Base-by-base conservation (phyloP, 2,329 filamentous ascomycete genomes). In the Thermoascus crustaceus region DNA sequence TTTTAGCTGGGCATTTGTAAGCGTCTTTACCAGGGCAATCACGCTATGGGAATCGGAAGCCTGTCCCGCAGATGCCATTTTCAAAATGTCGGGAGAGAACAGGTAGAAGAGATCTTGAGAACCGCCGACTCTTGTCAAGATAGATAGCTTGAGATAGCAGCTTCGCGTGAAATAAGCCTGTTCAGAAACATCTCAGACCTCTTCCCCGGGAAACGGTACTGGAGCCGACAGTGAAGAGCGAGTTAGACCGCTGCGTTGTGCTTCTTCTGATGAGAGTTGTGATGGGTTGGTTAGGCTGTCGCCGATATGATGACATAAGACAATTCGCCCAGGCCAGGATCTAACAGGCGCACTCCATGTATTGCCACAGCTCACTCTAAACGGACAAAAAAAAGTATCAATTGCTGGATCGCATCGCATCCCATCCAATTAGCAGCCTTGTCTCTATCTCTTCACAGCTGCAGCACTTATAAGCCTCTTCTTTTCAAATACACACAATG, bases 1-100 rank as follows among this genome's bases (percentile, higher is more conserved):
- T 50, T 86, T 84, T 32, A 95, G 73, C 50, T 88, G 79, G 40
- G 66, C 67, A 53, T 78, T 79, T 36, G 77, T 66, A 34, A 80
- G 60, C 6, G 63, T 69, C 52, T 75, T 76, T 32, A 73, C 61
- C 44, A 67, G 59, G 34, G 61, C 60, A 32, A 60, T 57, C 14
- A 71, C 55, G 38, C 52, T 48, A 32, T 55, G 53, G 16, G 63
- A 57, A 45, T 70, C 64, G 24, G 69, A 41, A 27, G 54, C 39
- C 35, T 63, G 55, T 36, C 55, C 59, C 20, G 53, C 47, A 34
- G 62, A 59, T 29, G 60, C 52, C 61, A 64, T 64, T 36, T 38
- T 53, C 35, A 21, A 27, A 11, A 18, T 20, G 19, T 11, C 11
- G 6, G 11, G 9, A n/a, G 19, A 26, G 22, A 16, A 25, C n/a